Conservation (phyloP, 331 rosid species). For the Phaseolus coccineus region DNA sequence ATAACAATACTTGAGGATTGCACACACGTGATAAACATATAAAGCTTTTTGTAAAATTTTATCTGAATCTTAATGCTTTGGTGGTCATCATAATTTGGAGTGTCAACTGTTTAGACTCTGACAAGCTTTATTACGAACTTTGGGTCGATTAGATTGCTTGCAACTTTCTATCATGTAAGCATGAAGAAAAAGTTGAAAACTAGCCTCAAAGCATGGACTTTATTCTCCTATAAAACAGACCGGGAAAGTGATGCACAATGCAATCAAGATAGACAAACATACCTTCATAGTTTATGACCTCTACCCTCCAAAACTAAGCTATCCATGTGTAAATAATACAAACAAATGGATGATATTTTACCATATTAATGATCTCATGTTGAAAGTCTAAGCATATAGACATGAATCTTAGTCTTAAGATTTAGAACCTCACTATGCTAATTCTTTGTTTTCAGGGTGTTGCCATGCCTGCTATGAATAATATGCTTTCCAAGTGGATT, state of each 20-base stretch:
- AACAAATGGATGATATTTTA: constrained; percentile 3
- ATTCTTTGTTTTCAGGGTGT: constrained; percentile 78
- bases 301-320: neutral
- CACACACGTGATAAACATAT: neutral
- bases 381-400: neutral
- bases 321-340: constrained; percentile 6
- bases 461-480: constrained; percentile 99
- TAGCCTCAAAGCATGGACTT: constrained; percentile 20
- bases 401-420: neutral
- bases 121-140: neutral
- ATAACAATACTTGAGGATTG: neutral
- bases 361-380: neutral
- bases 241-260: neutral
- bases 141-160: neutral
- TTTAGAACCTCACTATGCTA: neutral
- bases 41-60: neutral
- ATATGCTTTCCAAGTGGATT: constrained; percentile 89
- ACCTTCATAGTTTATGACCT: neutral
- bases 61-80: neutral
- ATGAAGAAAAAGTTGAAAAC: constrained; percentile 12
- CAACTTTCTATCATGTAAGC: constrained; percentile 6
- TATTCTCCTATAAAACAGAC: constrained; percentile 6
- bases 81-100: neutral
- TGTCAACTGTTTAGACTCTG: neutral
- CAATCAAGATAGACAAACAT: neutral